Conservation (phyloP, 2,329 filamentous ascomycete species). For the Sclerotinia subarctica region DNA sequence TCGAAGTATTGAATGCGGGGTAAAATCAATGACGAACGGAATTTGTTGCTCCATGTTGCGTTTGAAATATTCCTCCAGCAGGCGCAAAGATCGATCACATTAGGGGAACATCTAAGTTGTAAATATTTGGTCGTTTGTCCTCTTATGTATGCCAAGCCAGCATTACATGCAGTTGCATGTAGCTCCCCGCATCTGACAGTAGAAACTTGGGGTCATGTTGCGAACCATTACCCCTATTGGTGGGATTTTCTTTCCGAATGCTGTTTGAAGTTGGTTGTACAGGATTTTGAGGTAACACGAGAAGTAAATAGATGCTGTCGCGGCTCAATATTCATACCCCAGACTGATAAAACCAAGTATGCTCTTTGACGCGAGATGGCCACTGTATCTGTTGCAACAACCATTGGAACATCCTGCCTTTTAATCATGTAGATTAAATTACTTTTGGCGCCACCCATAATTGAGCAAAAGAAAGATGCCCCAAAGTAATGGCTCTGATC, state of each 20-base stretch:
- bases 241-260: constrained; percentile 9
- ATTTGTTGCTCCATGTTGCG: constrained; percentile 4
- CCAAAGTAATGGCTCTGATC: background rate
- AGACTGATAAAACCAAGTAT: background rate
- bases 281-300: background rate
- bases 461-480: background rate
- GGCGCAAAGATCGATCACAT: background rate
- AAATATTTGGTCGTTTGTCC: background rate
- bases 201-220: background rate
- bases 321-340: background rate
- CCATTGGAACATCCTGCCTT: too few species aligned
- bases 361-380: background rate
- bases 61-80: constrained; percentile 4
- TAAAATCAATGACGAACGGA: background rate
- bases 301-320: background rate
- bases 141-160: constrained; percentile 11
- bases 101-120: background rate
- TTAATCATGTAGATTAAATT: background rate
- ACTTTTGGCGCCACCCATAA: background rate
- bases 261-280: background rate
- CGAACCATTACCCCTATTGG: constrained; percentile 9
- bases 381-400: background rate
- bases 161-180: constrained; percentile 3
- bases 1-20: background rate
- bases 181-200: constrained; percentile 12